Evolutionary conservation across 352 stramenopile species (phyloP), one percentile per base, ranked within the genome.

Genomic region (Phytophthora kernoviae): DNA sequence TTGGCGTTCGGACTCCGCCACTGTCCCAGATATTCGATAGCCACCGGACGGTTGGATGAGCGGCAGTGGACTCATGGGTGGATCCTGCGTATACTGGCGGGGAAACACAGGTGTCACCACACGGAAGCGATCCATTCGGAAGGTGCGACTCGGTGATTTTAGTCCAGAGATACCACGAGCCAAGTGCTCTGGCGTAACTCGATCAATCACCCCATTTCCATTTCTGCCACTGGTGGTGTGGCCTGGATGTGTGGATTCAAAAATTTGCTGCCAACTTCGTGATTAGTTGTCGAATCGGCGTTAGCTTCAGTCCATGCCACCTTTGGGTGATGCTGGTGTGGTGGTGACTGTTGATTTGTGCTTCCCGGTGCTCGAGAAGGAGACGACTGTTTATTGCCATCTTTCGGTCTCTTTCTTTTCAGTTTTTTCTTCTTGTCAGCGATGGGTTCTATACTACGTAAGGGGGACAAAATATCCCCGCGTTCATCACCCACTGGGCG

Each of bases 101-200:
- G 62, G 65, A 68, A 87, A 80, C 10, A 61, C 68, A 7, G 81
- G 81, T 2, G 77, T 90, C 41, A 88, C 42, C 30, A 91, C 65
- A 9, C 79, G 79, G 45, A 81, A 77, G 2, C 81, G 79, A 10
- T 88, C 78, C 77, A 91, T 87, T 37, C 87, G 84, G 49, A 91
- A 88, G n/a, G 73, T 52, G 0, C 81, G 71, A 15, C 36, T 75
- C 3, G 77, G 79, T 4, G 78, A 83, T 26, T 73, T 62, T 4
- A 59, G 64, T 15, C 62, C 67, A 24, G 68, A 63, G 27, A 87
- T 63, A 10, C 58, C 53, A 7, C 51, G 34, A 7, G 76, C 72
- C 9, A 75, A 11, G 10, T 21, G 50, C 20, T 69, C 48, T 1
- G 20, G 24, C 11, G 22, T n/a, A 21, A 21, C 5, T 44, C 17